Evolutionary conservation across 164 flowering plant genomes (phyloP).

Genomic region (Magnolia officinalis): DNA sequence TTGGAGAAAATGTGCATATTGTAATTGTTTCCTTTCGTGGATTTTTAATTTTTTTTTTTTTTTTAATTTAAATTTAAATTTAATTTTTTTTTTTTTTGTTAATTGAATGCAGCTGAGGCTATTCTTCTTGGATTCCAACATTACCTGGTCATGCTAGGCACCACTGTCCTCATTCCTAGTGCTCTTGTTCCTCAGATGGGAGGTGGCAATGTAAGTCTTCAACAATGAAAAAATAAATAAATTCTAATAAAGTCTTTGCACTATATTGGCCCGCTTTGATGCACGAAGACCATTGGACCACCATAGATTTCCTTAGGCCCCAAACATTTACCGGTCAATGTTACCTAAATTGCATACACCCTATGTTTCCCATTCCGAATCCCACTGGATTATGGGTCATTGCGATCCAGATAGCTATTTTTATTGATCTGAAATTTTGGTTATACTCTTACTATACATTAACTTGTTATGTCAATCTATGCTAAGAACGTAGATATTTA

Average conservation of each 20-base stretch:
- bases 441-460: no score
- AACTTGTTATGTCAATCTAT: no score
- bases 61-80: background rate
- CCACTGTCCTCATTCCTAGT: conserved; percentile 81
- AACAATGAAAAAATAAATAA: background rate
- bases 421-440: no score
- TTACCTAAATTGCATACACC: no score
- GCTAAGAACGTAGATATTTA: no score
- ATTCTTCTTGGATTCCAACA: conserved; percentile 96
- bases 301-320: background rate
- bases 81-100: background rate
- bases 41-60: background rate
- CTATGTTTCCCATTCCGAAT: no score
- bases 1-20: background rate
- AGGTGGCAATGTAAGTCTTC: conserved; percentile 82
- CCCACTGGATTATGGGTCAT: no score
- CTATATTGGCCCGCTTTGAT: background rate
- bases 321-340: no score
- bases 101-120: conserved; percentile 76
- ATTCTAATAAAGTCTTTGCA: conserved; percentile 1
- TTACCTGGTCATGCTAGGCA: conserved; percentile 94
- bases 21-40: no score
- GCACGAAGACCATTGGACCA: background rate
- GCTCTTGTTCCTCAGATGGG: conserved; percentile 99
- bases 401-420: no score